Percentiles rank a stretch among this genome's conserved stretches.
Evolutionary conservation across 2,329 filamentous ascomycete species (phyloP).

Genomic region (Zymoseptoria pseudotritici): DNA sequence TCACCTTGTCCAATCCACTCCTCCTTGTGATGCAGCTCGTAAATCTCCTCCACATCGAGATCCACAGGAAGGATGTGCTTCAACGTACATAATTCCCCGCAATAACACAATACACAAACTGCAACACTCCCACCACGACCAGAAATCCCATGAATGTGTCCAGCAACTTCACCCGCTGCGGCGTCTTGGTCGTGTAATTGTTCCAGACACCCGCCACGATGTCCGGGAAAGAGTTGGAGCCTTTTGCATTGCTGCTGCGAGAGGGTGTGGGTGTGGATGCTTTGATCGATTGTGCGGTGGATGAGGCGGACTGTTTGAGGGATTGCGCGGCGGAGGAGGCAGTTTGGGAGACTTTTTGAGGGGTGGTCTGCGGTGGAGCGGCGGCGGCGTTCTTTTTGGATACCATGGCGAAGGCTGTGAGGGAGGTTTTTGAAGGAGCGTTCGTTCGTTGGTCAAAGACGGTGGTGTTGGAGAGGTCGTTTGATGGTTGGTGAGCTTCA

Average conservation of each 20-base stretch:
- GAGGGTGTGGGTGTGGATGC: constrained; percentile 13
- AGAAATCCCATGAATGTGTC: constrained; percentile 88
- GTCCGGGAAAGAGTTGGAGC: constrained; percentile 33
- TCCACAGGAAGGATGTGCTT: neutral
- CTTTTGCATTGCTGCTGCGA: constrained; percentile 17
- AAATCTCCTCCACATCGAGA: neutral
- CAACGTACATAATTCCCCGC: constrained; percentile 85
- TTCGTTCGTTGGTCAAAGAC: neutral
- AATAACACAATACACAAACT: constrained; percentile 88
- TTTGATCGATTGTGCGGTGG: constrained; percentile 8
- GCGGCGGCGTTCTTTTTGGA: constrained; percentile 19
- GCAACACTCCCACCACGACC: constrained; percentile 74
- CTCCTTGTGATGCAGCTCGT: neutral
- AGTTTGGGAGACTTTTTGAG: constrained; percentile 17
- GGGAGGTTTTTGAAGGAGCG: neutral
- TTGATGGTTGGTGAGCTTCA: neutral
- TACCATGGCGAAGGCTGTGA: constrained; percentile 16
- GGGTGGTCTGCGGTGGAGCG: constrained; percentile 14
- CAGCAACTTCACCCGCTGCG: constrained; percentile 85
- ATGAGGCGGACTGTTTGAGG: constrained; percentile 18
- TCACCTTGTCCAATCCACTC: neutral
- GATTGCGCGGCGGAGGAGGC: constrained; percentile 7
- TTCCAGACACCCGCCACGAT: constrained; percentile 65
- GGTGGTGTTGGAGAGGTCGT: neutral
- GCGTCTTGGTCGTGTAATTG: constrained; percentile 72